Conservation (phyloP, 208 protist species). For the Trypanosoma platydactyli region DNA sequence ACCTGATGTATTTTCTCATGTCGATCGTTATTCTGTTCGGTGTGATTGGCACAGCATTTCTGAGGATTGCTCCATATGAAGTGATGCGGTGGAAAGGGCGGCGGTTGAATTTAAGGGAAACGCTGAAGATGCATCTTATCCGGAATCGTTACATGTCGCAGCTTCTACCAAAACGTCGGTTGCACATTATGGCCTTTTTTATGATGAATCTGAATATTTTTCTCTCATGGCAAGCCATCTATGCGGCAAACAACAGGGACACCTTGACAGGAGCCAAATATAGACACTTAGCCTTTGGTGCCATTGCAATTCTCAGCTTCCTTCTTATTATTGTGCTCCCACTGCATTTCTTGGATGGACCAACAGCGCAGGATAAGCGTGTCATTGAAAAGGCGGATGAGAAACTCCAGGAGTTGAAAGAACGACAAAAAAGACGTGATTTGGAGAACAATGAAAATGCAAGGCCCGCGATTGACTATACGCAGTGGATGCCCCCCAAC, state of each 20-base stretch:
- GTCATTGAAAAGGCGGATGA: conserved; percentile 30
- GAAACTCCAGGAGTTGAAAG: conserved; percentile 35
- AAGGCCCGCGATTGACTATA: background rate
- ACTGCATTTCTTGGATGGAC: conserved; percentile 32
- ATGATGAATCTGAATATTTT: conserved; percentile 55
- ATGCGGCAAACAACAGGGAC: conserved; percentile 29
- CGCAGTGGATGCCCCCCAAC: background rate
- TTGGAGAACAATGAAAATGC: background rate
- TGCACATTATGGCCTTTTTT: conserved; percentile 28
- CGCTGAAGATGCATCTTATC: conserved; percentile 39
- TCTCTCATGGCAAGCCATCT: conserved; percentile 51
- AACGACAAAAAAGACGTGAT: background rate
- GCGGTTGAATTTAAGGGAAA: conserved; percentile 23
- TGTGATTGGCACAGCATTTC: conserved; percentile 4
- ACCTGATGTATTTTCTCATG: conserved; percentile 27
- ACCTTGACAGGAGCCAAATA: conserved; percentile 35
- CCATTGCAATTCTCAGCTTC: conserved; percentile 31
- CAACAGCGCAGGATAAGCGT: conserved; percentile 40
- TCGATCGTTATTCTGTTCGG: conserved; percentile 7
- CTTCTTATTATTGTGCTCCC: conserved; percentile 36
- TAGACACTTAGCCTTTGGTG: conserved; percentile 43
- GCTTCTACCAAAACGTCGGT: conserved; percentile 50
- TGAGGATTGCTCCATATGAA: conserved; percentile 52
- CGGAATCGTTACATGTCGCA: conserved; percentile 63
- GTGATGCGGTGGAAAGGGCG: conserved; percentile 38